A percentile compares a stretch with the other conserved stretches of the same genome.
Evolutionary conservation across 192 early-diverging fungal genomes (phyloP).

Genomic region (Rhizophagus sp.): DNA sequence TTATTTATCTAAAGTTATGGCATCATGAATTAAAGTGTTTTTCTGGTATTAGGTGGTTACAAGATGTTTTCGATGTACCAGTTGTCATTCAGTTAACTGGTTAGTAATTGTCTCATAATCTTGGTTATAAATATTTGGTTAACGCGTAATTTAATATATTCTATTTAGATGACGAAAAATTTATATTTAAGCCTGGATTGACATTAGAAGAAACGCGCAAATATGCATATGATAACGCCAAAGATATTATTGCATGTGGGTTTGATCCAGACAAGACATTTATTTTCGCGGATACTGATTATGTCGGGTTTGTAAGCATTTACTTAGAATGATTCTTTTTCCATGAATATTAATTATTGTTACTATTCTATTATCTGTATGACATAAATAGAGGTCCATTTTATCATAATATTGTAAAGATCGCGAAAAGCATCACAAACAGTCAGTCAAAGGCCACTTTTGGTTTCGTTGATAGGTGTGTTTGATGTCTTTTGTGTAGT

Average conservation of each 20-base stretch:
- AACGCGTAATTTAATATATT: background rate
- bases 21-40: background rate
- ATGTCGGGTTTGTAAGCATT: constrained; percentile 70
- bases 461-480: constrained; percentile 81
- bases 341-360: background rate
- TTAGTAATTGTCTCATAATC: constrained; percentile 16
- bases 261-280: constrained; percentile 96
- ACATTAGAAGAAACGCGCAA: constrained; percentile 79
- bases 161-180: constrained; percentile 91
- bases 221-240: constrained; percentile 79
- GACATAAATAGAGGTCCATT: constrained; percentile 70
- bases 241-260: constrained; percentile 92
- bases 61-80: constrained; percentile 94
- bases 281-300: constrained; percentile 92
- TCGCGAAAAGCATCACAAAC: constrained; percentile 85
- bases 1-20: background rate
- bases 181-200: constrained; percentile 88
- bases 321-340: background rate
- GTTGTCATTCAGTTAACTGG: constrained; percentile 93
- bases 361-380: background rate
- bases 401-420: constrained; percentile 90
- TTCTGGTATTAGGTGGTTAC: constrained; percentile 69
- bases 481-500: background rate
- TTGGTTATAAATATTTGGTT: background rate
- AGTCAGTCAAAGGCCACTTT: constrained; percentile 84